These are phyloP conservation scores for Aquanectria penicillioides DNA, from an alignment of 2,329 filamentous ascomycete genomes.

Conservation along the genomic window DNA sequence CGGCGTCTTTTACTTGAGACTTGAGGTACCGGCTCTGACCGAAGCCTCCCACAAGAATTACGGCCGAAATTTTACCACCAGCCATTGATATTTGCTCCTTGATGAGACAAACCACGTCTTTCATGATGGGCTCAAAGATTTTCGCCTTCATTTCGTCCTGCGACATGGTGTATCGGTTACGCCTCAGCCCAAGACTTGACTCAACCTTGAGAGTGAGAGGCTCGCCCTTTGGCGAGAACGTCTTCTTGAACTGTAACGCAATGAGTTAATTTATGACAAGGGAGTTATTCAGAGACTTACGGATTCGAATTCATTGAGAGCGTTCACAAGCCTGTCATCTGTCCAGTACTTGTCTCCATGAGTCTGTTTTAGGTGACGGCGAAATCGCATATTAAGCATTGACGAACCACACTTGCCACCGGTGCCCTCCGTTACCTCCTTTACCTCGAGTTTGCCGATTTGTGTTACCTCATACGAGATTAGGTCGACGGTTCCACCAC, in stretches of 20 bases:
- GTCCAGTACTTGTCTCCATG: conserved; percentile 56
- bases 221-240: conserved; percentile 49
- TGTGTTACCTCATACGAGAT: conserved; percentile 61
- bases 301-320: conserved; percentile 55
- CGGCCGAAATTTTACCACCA: conserved; percentile 47
- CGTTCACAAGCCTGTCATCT: conserved; percentile 52
- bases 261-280: conserved; percentile 14
- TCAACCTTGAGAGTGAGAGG: conserved; percentile 49
- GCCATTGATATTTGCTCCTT: conserved; percentile 52
- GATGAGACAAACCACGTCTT: conserved; percentile 54
- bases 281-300: conserved; percentile 54
- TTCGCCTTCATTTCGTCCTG: conserved; percentile 72
- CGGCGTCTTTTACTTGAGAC: conserved; percentile 49
- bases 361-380: conserved; percentile 53
- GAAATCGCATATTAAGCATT: conserved; percentile 60
- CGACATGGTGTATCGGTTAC: conserved; percentile 46
- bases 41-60: conserved; percentile 61
- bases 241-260: conserved; percentile 49
- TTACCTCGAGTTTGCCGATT: conserved; percentile 55
- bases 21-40: conserved; percentile 57
- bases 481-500: conserved; percentile 64
- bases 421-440: conserved; percentile 59
- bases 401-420: conserved; percentile 62
- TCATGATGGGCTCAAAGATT: conserved; percentile 56
- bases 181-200: conserved; percentile 45